phyloP scores from a whole-genome alignment of 1,284 basidiomycete species.

The Quambalaria eucalypti region DNA sequence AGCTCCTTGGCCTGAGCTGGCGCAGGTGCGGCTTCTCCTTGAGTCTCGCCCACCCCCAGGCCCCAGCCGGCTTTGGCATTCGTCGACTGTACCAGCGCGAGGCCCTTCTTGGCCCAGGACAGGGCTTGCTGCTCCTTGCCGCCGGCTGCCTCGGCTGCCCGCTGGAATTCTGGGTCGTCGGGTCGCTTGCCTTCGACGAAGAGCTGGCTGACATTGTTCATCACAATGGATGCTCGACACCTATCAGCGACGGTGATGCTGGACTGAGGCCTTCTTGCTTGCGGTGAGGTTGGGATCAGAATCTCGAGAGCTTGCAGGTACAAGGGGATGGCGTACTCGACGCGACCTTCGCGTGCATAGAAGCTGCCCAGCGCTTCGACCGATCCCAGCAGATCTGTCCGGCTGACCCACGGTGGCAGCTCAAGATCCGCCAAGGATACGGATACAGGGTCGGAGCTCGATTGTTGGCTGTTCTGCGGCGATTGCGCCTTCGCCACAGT shows the following conservation, averaged over 20 bases:
- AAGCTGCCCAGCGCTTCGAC: conserved; percentile 45
- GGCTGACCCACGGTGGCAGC: conserved; percentile 43
- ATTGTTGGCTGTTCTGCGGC: conserved; percentile 1
- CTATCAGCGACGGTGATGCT: conserved; percentile 35
- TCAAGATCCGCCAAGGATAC: conserved; percentile 33
- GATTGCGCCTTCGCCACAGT: not conserved
- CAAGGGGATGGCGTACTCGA: conserved; percentile 45
- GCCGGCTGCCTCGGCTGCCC: not conserved
- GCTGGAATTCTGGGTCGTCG: not conserved
- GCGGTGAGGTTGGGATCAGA: conserved; percentile 25
- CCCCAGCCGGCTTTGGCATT: conserved; percentile 29
- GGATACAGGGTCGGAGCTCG: not conserved
- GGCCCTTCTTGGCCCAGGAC: conserved; percentile 40
- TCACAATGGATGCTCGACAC: conserved; percentile 40
- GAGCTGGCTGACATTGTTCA: conserved; percentile 45
- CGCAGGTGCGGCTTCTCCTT: not conserved
- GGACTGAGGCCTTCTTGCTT: not conserved
- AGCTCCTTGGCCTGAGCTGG: conserved; percentile 10
- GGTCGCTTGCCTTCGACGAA: conserved; percentile 15
- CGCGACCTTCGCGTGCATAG: conserved; percentile 34
- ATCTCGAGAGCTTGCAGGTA: conserved; percentile 45
- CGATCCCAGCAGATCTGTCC: conserved; percentile 38
- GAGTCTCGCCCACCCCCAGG: not conserved
- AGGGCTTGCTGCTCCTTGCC: conserved; percentile 27
- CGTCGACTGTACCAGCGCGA: conserved; percentile 34